Evolutionary conservation across 2,329 filamentous ascomycete genomes (phyloP).

Genomic region (Alternaria alternata): DNA sequence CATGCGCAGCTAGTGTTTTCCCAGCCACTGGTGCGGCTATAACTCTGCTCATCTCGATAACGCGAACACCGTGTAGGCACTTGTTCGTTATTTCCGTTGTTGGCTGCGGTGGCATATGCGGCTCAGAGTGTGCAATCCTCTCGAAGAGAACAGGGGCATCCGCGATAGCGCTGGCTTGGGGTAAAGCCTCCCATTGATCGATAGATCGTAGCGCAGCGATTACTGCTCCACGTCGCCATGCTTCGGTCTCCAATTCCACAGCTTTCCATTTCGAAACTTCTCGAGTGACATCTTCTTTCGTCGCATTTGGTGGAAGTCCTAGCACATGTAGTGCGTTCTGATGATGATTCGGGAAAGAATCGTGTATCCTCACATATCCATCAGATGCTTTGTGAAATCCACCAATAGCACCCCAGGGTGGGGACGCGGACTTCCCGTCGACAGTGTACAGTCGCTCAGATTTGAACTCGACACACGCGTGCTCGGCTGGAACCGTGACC

Average conservation of each 20-base stretch:
- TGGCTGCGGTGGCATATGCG: constrained; percentile 13
- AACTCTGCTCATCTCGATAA: constrained; percentile 53
- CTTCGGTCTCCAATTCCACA: constrained; percentile 59
- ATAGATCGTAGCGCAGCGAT: constrained; percentile 61
- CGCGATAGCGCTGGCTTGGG: constrained; percentile 56
- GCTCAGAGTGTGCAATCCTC: constrained; percentile 38
- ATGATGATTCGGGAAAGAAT: constrained; percentile 62
- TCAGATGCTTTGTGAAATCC: constrained; percentile 62
- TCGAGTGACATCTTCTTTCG: constrained; percentile 51
- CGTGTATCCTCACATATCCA: constrained; percentile 64
- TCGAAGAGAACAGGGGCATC: constrained; percentile 58
- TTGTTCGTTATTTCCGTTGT: constrained; percentile 18
- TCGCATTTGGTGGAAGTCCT: constrained; percentile 45
- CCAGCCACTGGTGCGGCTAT: constrained; percentile 57
- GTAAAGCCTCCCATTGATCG: constrained; percentile 60
- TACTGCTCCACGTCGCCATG: constrained; percentile 53
- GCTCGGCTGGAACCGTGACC: constrained; percentile 56
- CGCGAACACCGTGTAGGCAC: constrained; percentile 54
- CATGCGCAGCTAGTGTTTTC: constrained; percentile 54
- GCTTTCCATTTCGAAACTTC: constrained; percentile 54
- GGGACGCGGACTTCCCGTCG: constrained; percentile 45
- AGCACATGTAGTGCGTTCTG: constrained; percentile 56
- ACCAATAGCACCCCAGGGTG: constrained; percentile 57
- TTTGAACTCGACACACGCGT: constrained; percentile 62
- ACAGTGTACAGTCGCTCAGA: constrained; percentile 62